These are phyloP conservation scores for Castanea sativa DNA, from an alignment of 306 rosid species.

Conservation along the genomic window DNA sequence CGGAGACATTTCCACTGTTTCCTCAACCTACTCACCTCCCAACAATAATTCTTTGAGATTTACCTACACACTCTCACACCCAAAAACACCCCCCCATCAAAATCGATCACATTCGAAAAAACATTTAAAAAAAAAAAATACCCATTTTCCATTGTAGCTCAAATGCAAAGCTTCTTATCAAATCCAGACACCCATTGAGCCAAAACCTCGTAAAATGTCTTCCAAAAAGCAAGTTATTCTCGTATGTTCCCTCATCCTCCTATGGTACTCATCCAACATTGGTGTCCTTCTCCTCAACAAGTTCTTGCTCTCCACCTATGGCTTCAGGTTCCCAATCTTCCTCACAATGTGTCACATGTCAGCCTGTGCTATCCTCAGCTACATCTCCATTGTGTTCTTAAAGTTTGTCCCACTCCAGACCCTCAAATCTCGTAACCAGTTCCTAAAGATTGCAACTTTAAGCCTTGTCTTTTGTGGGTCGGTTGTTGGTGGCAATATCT, in stretches of 20 bases:
- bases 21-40: background rate
- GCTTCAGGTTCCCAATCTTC: conserved; percentile 91
- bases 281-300: conserved; percentile 95
- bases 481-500: conserved; percentile 91
- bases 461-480: conserved; percentile 88
- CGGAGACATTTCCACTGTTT: background rate
- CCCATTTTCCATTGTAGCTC: conserved; percentile 23
- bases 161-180: conserved; percentile 26
- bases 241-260: conserved; percentile 57
- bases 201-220: conserved; percentile 33
- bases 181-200: conserved; percentile 30
- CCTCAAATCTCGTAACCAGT: conserved; percentile 79
- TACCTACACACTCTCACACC: background rate
- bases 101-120: background rate
- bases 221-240: conserved; percentile 47
- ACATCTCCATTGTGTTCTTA: conserved; percentile 75
- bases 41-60: background rate
- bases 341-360: conserved; percentile 99
- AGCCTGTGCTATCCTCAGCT: conserved; percentile 92
- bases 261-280: conserved; percentile 91
- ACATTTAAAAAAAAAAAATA: conserved; percentile 1
- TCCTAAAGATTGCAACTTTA: conserved; percentile 78
- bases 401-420: conserved; percentile 82
- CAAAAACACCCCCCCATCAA: background rate
- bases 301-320: conserved; percentile 81